Conservation (phyloP, 225 moss, liverwort and hornwort species). For the Climacium dendroides region DNA sequence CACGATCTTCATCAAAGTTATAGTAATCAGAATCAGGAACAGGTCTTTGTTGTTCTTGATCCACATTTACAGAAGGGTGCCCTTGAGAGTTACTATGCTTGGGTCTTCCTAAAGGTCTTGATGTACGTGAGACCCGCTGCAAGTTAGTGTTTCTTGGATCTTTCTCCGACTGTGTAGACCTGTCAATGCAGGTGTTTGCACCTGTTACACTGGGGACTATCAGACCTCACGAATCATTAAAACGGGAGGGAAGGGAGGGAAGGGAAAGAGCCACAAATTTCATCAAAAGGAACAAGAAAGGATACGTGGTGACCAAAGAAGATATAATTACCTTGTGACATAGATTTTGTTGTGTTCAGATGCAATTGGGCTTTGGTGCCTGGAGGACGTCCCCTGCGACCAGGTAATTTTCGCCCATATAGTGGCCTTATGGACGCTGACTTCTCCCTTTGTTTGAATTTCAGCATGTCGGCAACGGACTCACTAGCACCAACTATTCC, state of each 20-base stretch:
- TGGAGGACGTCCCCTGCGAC: conserved; percentile 38
- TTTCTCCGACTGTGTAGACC: background rate
- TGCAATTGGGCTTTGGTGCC: background rate
- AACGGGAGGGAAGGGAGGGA: background rate
- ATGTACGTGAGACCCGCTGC: background rate
- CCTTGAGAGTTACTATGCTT: background rate
- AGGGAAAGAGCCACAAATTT: too few species aligned
- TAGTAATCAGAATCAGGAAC: conserved; percentile 49
- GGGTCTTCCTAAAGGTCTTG: conserved; percentile 13
- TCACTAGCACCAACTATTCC: background rate
- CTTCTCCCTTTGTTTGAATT: background rate
- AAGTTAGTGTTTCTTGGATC: background rate
- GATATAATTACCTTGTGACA: conserved; percentile 14
- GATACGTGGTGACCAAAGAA: background rate
- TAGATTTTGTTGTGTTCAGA: background rate
- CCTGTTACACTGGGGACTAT: background rate
- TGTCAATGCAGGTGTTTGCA: background rate
- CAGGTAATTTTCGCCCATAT: background rate
- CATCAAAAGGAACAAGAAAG: background rate
- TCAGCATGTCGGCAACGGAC: background rate
- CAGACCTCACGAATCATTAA: background rate
- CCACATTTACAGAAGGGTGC: background rate
- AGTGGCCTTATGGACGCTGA: background rate
- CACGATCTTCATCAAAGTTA: conserved; percentile 33
- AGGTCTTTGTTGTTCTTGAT: background rate